A percentile compares a stretch with the other conserved stretches of the same genome.
Conservation (phyloP, 2,329 filamentous ascomycete genomes). For the Arthrobotrys sinensis region DNA sequence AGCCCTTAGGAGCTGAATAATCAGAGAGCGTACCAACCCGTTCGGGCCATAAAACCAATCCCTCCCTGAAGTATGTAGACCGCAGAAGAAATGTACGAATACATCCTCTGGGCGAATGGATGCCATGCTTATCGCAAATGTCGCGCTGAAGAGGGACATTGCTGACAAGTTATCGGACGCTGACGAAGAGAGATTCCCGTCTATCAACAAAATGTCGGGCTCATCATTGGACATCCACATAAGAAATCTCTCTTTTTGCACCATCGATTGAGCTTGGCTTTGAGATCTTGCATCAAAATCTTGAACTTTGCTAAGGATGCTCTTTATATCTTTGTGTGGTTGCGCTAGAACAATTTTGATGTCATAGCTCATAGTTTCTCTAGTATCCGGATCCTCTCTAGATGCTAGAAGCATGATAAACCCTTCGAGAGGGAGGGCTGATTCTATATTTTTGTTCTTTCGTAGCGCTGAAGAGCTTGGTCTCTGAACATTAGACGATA, state of each 20-base stretch:
- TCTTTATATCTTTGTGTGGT: slow-evolving; percentile 5
- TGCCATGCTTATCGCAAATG: slow-evolving; percentile 18
- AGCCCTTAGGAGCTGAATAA: slow-evolving; percentile 15
- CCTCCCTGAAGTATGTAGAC: slow-evolving; percentile 2
- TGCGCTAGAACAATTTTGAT: neutral
- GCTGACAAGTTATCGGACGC: slow-evolving; percentile 11
- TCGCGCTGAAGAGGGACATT: slow-evolving; percentile 8
- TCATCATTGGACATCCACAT: slow-evolving; percentile 12
- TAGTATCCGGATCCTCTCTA: neutral
- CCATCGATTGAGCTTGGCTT: slow-evolving; percentile 13
- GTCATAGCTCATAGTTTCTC: neutral
- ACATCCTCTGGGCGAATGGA: slow-evolving; percentile 7
- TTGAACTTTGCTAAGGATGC: slow-evolving; percentile 4
- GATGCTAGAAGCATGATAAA: slow-evolving; percentile 19
- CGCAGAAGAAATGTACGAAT: slow-evolving; percentile 16
- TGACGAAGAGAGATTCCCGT: slow-evolving; percentile 14
- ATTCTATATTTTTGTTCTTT: neutral
- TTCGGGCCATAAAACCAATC: slow-evolving; percentile 24
- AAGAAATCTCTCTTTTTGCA: slow-evolving; percentile 13
- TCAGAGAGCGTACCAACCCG: slow-evolving; percentile 8
- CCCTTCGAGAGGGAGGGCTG: neutral
- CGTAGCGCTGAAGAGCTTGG: neutral
- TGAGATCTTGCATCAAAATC: slow-evolving; percentile 16
- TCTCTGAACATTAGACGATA: neutral
- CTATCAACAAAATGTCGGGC: slow-evolving; percentile 5